Evolutionary conservation across 352 stramenopile genomes (phyloP), one percentile per base, ranked within the genome.

Genomic region (Pythium dissotocum): DNA sequence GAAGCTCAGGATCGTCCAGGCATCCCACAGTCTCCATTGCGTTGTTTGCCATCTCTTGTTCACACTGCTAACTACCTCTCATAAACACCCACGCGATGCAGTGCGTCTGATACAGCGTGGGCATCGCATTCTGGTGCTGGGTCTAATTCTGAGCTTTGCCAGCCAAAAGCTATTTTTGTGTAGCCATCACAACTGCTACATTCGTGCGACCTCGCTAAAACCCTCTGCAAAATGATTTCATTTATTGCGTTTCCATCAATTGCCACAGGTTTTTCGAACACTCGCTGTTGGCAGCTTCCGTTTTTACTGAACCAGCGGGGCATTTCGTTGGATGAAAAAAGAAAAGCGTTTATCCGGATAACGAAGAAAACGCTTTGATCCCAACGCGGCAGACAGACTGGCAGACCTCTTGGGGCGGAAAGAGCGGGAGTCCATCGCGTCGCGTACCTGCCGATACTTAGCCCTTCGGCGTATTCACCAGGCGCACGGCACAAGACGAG

Each of bases 271-370:
- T 68, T 62, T 68, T 55, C 52, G 49, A 62, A 48, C 26, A 12
- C 18, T 53, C 35, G 18, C 10, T 48, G 30, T 24, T n/a, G 56
- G 42, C 13, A 12, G 30, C 35, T 58, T 65, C 58, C 61, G 49
- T 52, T 67, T 67, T 67, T 61, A 52, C 30, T 14, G 33, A 18
- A 30, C 21, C 26, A 14, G n/a, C 36, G 35, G 32, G 49, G n/a
- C 38, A 52, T 68, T 61, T 68, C 51, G 52, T 62, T 62, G 61
- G 53, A 55, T 28, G 42, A 69, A 63, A 69, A 69, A 69, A 69
- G 30, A 33, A 46, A 59, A 61, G 9, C 26, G 16, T 21, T 12
- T 59, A 52, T 28, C 44, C 44, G 35, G 56, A 59, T 52, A 58
- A 53, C 56, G 30, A 66, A 53, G 33, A 51, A 38, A 53, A 66